phyloP scores from a whole-genome alignment of 202 grass and related monocot genomes.

The Thinopyrum obtusiflorum region DNA sequence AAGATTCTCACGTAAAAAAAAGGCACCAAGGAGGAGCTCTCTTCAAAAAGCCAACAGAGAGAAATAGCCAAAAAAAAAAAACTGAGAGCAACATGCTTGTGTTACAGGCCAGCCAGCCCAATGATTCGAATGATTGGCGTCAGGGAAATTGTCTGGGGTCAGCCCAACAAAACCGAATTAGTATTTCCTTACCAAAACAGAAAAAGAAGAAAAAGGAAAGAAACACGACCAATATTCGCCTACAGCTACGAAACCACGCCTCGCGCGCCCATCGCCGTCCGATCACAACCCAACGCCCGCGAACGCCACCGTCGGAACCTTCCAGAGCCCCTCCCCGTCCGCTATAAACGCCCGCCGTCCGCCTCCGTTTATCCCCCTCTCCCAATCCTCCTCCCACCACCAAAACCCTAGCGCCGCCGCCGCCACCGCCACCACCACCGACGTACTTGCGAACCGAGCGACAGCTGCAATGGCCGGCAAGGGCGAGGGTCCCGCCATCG shows the following conservation, averaged over 20 bases:
- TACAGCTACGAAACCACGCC: neutral
- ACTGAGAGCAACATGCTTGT: no score
- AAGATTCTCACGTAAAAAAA: no score
- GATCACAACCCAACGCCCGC: slow-evolving; percentile 5
- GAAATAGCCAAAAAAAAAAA: no score
- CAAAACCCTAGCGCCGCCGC: slow-evolving; percentile 28
- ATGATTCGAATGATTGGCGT: no score
- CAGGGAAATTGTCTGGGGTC: no score
- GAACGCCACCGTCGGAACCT: neutral
- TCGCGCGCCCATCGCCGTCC: neutral
- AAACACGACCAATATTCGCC: neutral
- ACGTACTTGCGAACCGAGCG: neutral
- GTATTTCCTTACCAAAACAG: neutral
- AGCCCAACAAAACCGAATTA: no score
- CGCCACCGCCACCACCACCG: no score
- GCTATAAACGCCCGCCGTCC: slow-evolving; percentile 23
- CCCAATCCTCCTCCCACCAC: neutral
- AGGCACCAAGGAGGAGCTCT: no score
- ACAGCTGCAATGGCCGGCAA: slow-evolving; percentile 4
- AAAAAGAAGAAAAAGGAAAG: neutral
- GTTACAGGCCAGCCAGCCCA: no score
- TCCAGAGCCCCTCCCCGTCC: neutral
- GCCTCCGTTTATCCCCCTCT: neutral
- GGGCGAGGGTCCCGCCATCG: slow-evolving; percentile 23
- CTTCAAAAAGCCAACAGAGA: no score